Evolutionary conservation across 2,329 filamentous ascomycete species (phyloP).

Genomic region (Penicillium sp.): DNA sequence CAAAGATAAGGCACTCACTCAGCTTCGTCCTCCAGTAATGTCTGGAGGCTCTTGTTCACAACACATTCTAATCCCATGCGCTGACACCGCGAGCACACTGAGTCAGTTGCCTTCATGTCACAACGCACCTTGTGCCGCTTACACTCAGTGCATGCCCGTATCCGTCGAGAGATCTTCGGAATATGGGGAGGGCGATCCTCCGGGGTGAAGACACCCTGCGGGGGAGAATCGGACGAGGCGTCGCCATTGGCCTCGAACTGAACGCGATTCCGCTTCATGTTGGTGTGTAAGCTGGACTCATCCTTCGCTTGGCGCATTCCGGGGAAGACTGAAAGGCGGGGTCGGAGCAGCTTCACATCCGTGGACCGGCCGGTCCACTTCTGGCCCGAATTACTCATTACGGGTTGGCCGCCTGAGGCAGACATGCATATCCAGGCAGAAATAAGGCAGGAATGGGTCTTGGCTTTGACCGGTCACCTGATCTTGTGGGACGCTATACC

Average conservation of each 20-base stretch:
- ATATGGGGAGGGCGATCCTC: conserved; percentile 30
- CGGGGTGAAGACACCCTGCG: conserved; percentile 21
- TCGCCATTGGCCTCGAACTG: conserved; percentile 34
- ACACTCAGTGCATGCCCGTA: conserved; percentile 46
- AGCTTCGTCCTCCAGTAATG: conserved; percentile 43
- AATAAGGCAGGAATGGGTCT: not conserved
- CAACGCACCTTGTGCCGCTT: conserved; percentile 50
- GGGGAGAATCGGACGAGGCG: conserved; percentile 28
- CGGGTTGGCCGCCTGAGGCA: conserved; percentile 16
- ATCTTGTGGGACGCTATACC: conserved; percentile 4
- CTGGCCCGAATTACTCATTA: conserved; percentile 12
- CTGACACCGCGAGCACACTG: conserved; percentile 43
- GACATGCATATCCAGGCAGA: conserved; percentile 2
- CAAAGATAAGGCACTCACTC: conserved; percentile 30
- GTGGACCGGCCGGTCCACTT: conserved; percentile 6
- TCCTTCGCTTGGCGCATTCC: conserved; percentile 19
- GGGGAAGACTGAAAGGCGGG: conserved; percentile 18
- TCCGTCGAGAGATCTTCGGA: conserved; percentile 39
- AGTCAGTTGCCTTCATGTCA: conserved; percentile 44
- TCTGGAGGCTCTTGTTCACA: conserved; percentile 46
- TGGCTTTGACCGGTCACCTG: conserved; percentile 15
- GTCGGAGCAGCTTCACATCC: conserved; percentile 6
- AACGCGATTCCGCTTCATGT: conserved; percentile 35
- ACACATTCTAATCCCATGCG: conserved; percentile 45
- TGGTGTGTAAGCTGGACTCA: conserved; percentile 13